Evolutionary conservation across 306 rosid species (phyloP), one percentile per base, ranked within the genome.

Genomic region (Adenanthera pavonina): DNA sequence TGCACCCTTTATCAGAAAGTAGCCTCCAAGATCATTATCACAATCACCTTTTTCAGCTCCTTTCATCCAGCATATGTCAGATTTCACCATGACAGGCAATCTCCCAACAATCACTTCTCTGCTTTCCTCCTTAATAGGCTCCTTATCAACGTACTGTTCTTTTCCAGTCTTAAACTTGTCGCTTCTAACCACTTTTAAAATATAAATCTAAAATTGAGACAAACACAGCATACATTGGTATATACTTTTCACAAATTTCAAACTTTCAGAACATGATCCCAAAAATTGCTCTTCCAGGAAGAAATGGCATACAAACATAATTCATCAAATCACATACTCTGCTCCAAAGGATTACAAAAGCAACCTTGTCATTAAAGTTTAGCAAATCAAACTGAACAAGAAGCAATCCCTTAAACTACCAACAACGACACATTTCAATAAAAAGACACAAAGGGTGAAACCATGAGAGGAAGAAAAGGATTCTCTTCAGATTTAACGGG

Each of bases 11-110:
- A 95, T 85, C 47, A 93, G 65, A 79, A 95, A 95, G 78, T 95
- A 95, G 49, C 99, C 99, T 72, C 99, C 99, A 57, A 85, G 90
- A 73, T 95, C 99, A 83, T 89, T 92, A 47, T 95, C 98, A 75
- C 97, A 93, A 71, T 95, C 98, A 72, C 82, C 86, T 80, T 91
- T 93, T 72, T 92, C 91, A 0, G 47, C 90, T 7, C 57, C 97
- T 73, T 89, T 95, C 98, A 86, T 90, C 94, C 96, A 92, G 71
- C 99, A 95, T 14, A 95, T 75, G 84, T 95, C 90, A 54, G 99
- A 93, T 84, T 82, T 95, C 41, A 95, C 98, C 99, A 95, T 95
- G 40, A 95, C 95, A 66, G 99, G 98, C 78, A 95, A 62, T 66
- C 92, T 91, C 41, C 99, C 99, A 33, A 93, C 84, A 15, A 85